Evolutionary conservation across 345 rosid species (phyloP).

Genomic region (Syzygium oleosum): DNA sequence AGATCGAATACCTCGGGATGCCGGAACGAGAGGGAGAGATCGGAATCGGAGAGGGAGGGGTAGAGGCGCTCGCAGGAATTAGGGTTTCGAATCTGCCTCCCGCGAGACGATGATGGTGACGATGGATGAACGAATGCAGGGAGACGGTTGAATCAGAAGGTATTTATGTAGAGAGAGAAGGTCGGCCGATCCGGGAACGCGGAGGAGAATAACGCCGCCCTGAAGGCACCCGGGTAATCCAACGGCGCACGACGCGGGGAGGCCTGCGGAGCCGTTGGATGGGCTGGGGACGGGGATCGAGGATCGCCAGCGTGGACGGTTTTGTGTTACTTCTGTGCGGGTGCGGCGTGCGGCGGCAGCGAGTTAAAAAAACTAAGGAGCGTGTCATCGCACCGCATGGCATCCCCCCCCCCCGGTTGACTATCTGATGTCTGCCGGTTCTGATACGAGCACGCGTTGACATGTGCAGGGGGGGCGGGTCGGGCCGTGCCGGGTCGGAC

Average conservation of each 20-base stretch:
- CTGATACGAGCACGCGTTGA: not conserved
- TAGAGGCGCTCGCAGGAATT: not conserved
- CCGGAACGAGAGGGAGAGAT: not conserved
- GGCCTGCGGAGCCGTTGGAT: not conserved
- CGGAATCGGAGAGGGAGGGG: not conserved
- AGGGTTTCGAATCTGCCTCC: not conserved
- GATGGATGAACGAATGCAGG: not conserved
- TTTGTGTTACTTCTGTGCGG: conserved; percentile 13
- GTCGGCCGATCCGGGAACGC: not conserved
- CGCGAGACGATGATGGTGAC: too few species aligned
- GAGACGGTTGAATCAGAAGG: not conserved
- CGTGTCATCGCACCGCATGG: too few species aligned
- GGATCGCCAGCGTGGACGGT: conserved; percentile 28
- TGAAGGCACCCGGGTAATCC: not conserved
- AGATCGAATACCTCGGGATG: not conserved
- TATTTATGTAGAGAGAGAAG: not conserved
- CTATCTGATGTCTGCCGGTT: not conserved
- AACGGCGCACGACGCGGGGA: not conserved
- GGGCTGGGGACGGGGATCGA: not conserved
- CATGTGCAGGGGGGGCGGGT: not conserved
- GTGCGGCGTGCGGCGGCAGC: not conserved
- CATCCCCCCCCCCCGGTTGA: not conserved
- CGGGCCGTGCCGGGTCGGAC: not conserved
- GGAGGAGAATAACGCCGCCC: not conserved
- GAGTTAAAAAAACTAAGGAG: not conserved